Evolutionary conservation across 176 grass and related monocot species (phyloP), one percentile per base, ranked within the genome.

Genomic region (Oryza meridionalis): DNA sequence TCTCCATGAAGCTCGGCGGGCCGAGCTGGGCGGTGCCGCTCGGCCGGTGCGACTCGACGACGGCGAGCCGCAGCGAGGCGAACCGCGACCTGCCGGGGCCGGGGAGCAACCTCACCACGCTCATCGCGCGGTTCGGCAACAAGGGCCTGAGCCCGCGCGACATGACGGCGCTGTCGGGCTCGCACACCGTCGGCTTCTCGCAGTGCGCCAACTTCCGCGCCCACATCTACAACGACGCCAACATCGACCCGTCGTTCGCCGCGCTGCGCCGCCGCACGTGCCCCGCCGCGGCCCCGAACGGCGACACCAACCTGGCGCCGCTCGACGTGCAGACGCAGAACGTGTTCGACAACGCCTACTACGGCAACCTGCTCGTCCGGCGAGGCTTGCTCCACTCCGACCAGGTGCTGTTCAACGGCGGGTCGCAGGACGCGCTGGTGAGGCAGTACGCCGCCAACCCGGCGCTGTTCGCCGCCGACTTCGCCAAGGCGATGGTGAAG

Each of bases 151-250:
- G 11, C 67, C 19, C 92, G 14, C 79, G 74, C 0, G 90, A 94
- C 80, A 13, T 97, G n/a, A 97, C 94, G 27, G 92, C 84, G 33
- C 92, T 97, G 3, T 97, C 94, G 0, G 94, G 94, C 25, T 81
- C 90, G 22, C 92, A 94, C 90, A 97, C 90, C 51, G 75, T 97
- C 79, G 94, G 94, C 33, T 91, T 77, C 53, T 68, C 87, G 16
- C 94, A 86, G 50, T 94, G 94, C 90, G 11, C 25, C 25, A 89
- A 58, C 80, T 97, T 97, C 86, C 85, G 92, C 33, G 69, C 0
- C 77, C 94, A 72, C 90, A 92, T 94, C 77, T 90, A 92, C 89
- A 89, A 83, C 62, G 90, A 85, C 51, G 68, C 92, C 69, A 3
- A 92, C 84, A 67, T 97, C 70, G 31, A 90, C 45, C 2, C 88